A percentile compares a stretch with the other conserved stretches of the same genome.
Evolutionary conservation across 2,329 filamentous ascomycete species (phyloP).

Genomic region (Botryotinia narcissicola): DNA sequence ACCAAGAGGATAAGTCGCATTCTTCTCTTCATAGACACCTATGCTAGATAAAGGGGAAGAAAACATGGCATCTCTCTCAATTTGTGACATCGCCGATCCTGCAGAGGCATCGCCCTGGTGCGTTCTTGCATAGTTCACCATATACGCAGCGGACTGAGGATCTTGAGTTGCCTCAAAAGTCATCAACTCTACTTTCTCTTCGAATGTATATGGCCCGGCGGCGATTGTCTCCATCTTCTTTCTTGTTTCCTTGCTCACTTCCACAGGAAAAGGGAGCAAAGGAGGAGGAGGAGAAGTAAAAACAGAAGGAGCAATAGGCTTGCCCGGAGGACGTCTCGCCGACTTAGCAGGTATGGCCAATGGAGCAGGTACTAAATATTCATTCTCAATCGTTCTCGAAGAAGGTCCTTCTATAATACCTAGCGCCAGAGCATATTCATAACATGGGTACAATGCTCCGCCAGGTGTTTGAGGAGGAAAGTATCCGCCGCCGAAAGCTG

Average conservation of each 20-base stretch:
- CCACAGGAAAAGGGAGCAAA: neutral
- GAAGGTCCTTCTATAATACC: neutral
- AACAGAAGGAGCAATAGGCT: neutral
- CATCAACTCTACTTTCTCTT: neutral
- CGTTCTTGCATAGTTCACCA: neutral
- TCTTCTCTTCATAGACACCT: neutral
- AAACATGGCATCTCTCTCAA: neutral
- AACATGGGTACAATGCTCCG: neutral
- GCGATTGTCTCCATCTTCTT: neutral
- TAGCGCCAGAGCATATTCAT: neutral
- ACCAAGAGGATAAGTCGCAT: conserved; percentile 12
- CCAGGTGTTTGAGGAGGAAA: conserved; percentile 3
- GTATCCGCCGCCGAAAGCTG: neutral
- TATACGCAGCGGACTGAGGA: neutral
- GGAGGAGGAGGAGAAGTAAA: neutral
- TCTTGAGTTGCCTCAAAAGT: neutral
- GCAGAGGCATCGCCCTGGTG: neutral
- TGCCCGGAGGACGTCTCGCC: neutral
- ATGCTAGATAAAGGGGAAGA: neutral
- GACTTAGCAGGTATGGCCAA: neutral
- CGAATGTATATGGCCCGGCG: neutral
- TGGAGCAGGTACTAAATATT: neutral
- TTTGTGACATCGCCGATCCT: neutral
- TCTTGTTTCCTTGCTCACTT: neutral
- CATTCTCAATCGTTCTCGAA: neutral